Evolutionary conservation across 169 alveolate genomes (phyloP), one percentile per base, ranked within the genome.

Genomic region (Plasmodium coatneyi): DNA sequence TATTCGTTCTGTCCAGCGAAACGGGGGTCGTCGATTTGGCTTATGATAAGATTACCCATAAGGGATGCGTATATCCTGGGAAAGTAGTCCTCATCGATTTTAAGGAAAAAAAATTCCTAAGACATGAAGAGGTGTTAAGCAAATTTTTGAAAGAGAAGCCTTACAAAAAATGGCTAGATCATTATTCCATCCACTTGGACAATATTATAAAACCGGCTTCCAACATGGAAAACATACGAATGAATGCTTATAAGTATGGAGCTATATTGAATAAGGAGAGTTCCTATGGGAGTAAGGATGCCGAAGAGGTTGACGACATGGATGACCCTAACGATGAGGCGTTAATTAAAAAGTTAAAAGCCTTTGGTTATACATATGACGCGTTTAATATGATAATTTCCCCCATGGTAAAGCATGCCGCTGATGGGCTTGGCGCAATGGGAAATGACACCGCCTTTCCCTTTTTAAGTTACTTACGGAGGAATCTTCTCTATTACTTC

Each of bases 1-100:
- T 95, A 28, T 86, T 96, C 74, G 92, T 96, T 5, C 70, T 96
- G 41, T 95, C 96, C 32, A 92, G 96, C 28, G 97, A 96, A 92
- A 96, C 96, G 1, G 97, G 97, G 3, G 96, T 95, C 5, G 96
- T 95, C n/a, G 97, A 93, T 70, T 83, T 95, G 49, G 72, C 86
- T 5, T 78, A 92, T 43, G 89, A 76, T 74, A 80, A 91, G 80
- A 94, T 95, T 52, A 70, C 82, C 39, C 92, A 80, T 92, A 95
- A 96, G 86, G 97, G 97, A 60, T 93, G 96, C 5, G 94, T 96
- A 71, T 89, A 91, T 54, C 97, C 97, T 14, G 97, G 97, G 9
- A 91, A 90, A 80, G 95, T 96, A 56, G 94, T 96, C 10, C 56
- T 95, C 56, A 93, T 96, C 22, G 97, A 96, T 93, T 90, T 92